Conservation (phyloP, 495 filamentous ascomycete species). For the Wilcoxina mikolae region DNA sequence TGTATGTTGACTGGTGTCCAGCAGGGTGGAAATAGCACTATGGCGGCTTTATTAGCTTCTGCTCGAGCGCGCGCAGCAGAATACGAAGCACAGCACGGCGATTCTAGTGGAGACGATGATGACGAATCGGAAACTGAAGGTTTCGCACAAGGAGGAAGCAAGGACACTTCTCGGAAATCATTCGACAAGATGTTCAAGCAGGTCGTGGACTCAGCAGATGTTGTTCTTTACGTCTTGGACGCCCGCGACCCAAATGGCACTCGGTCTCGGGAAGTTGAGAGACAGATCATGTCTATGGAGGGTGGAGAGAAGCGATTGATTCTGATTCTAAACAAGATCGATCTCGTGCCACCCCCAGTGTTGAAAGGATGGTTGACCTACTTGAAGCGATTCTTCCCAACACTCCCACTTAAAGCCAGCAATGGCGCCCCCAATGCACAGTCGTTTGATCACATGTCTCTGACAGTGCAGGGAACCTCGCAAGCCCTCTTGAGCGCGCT, state of each 20-base stretch:
- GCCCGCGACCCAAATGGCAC: constrained; percentile 86
- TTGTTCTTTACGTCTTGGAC: constrained; percentile 87
- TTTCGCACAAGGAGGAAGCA: constrained; percentile 31
- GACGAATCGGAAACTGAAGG: constrained; percentile 43
- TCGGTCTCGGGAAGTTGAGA: constrained; percentile 77
- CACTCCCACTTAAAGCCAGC: constrained; percentile 77
- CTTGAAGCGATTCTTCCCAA: constrained; percentile 82
- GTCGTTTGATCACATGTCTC: constrained; percentile 79
- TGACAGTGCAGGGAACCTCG: constrained; percentile 75
- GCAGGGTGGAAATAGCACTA: constrained; percentile 59
- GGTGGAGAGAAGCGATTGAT: constrained; percentile 75
- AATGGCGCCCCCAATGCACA: constrained; percentile 70
- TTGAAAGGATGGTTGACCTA: constrained; percentile 73
- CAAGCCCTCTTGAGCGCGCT: constrained; percentile 77
- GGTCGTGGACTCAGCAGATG: constrained; percentile 78
- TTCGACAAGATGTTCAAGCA: constrained; percentile 95
- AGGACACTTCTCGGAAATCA: constrained; percentile 65
- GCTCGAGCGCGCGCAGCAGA: constrained; percentile 71
- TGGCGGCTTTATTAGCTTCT: constrained; percentile 86
- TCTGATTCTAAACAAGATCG: constrained; percentile 93
- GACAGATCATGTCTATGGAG: constrained; percentile 72
- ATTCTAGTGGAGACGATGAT: constrained; percentile 35
- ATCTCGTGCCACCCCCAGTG: constrained; percentile 67
- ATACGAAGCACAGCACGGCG: constrained; percentile 43
- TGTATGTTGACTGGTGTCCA: constrained; percentile 30